Base-by-base conservation (phyloP, 257 asterid species). In the Prunella vulgaris region DNA sequence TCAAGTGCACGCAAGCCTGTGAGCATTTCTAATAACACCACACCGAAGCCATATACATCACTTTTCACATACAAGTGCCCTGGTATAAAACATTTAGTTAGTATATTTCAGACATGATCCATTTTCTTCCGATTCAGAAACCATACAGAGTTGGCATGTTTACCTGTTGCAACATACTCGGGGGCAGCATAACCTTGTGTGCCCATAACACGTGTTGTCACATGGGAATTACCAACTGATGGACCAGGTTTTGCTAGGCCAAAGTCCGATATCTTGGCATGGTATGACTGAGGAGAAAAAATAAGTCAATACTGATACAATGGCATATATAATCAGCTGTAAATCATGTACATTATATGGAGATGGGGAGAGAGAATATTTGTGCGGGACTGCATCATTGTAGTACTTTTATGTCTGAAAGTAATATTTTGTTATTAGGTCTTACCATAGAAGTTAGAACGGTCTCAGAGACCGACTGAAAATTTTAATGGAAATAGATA, bases 61-160 rank as follows among this genome's bases (percentile, higher is more conserved):
- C 84, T 80, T 79, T 76, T 73, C 67, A 25, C 38, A 7, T 48
- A 58, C 42, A 76, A 60, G 79, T 76, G 84, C 42, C 84, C 84
- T 80, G 81, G 33, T 56, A 59, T 71, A 33, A 14, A 28, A 32
- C 12, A 51, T 17, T 5, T 22, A 33, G 32, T 66, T 35, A 74
- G 75, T 51, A 51, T 8, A 51, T 20, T 49, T 49, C 10, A 15
- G 24, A 49, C 17, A 17, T 14, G 5, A 22, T 7, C 52, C 72
- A 35, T 28, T 8, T 8, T 52, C 28, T 18, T 33, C 17, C 44
- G 5, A 3, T 33, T 28, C 1, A 61, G 30, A 30, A 61, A 5
- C 58, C 21, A 37, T 49, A 27, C 28, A 28, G 5, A 30, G 24
- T 22, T 37, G 30, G 68, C 54, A 10, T 21, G 7, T 17, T 27